Conservation (phyloP, 257 asterid species). For the Jacaranda mimosifolia region DNA sequence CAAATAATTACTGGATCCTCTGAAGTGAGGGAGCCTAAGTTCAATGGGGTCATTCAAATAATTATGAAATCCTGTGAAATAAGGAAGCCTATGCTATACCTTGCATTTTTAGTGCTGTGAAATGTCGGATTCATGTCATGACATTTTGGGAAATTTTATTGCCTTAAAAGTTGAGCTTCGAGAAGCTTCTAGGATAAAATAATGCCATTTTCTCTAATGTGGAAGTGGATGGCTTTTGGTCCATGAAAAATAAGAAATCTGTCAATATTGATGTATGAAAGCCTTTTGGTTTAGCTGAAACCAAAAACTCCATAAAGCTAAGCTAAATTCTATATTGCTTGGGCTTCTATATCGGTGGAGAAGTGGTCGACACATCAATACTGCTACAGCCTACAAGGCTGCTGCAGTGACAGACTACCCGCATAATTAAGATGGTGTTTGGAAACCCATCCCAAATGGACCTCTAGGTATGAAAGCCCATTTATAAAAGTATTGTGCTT, state of each 20-base stretch:
- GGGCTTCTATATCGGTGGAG: neutral
- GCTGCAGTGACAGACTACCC: neutral
- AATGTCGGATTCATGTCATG: neutral
- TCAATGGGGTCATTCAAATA: constrained; percentile 17
- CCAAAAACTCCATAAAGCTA: neutral
- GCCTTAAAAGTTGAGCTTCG: constrained; percentile 15
- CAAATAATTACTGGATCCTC: constrained; percentile 11
- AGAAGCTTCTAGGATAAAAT: neutral
- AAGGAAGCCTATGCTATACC: neutral
- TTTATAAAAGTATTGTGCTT: too few relatives aligned
- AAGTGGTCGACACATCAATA: neutral
- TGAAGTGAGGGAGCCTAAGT: constrained; percentile 1
- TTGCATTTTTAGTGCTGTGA: constrained; percentile 6
- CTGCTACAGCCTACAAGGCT: neutral
- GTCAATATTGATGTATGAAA: neutral
- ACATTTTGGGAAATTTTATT: constrained; percentile 14
- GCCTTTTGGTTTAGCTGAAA: constrained; percentile 8
- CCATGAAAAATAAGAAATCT: neutral
- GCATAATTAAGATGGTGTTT: neutral
- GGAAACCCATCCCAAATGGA: neutral
- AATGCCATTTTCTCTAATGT: neutral
- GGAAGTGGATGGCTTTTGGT: neutral
- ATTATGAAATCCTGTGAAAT: constrained; percentile 21
- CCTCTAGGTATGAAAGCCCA: neutral
- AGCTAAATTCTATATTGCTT: constrained; percentile 10